These are phyloP conservation scores for Aspergillus quadrilineatus DNA, from an alignment of 2,329 filamentous ascomycete species.

Conservation along the genomic window DNA sequence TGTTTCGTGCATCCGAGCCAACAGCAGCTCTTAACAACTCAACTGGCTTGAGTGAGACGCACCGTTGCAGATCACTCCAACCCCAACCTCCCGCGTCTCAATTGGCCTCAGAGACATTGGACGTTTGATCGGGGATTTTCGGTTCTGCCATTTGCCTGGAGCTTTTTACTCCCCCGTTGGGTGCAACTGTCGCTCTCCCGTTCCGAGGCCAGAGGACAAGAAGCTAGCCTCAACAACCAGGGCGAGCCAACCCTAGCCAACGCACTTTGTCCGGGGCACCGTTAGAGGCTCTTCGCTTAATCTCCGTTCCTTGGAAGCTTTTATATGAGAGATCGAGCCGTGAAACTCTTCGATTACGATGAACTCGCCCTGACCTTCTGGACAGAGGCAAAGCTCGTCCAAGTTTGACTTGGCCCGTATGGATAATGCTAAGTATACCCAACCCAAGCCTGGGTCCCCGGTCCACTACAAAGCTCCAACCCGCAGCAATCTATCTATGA, in stretches of 20 bases:
- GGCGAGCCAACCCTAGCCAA: neutral
- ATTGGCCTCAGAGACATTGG: constrained; percentile 4
- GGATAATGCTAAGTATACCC: neutral
- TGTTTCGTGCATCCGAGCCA: constrained; percentile 8
- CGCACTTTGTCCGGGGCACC: neutral
- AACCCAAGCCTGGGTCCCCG: neutral
- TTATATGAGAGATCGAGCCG: neutral
- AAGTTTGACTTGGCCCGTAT: neutral
- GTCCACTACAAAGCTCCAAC: neutral
- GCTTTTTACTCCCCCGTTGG: neutral
- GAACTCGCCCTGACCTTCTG: neutral
- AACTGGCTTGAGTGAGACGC: neutral
- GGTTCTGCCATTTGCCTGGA: neutral
- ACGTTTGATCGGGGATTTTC: constrained; percentile 16
- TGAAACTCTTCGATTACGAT: neutral
- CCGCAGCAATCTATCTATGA: neutral
- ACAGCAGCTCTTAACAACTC: neutral
- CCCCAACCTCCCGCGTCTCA: neutral
- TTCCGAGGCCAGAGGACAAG: neutral
- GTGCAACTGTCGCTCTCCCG: neutral
- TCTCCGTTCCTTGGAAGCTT: neutral
- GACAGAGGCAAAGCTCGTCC: neutral
- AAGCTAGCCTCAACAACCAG: neutral
- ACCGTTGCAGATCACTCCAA: constrained; percentile 5
- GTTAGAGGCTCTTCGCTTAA: neutral